These are phyloP conservation scores for Podila epicladia DNA, from an alignment of 192 early-diverging fungal genomes.

Conservation along the genomic window DNA sequence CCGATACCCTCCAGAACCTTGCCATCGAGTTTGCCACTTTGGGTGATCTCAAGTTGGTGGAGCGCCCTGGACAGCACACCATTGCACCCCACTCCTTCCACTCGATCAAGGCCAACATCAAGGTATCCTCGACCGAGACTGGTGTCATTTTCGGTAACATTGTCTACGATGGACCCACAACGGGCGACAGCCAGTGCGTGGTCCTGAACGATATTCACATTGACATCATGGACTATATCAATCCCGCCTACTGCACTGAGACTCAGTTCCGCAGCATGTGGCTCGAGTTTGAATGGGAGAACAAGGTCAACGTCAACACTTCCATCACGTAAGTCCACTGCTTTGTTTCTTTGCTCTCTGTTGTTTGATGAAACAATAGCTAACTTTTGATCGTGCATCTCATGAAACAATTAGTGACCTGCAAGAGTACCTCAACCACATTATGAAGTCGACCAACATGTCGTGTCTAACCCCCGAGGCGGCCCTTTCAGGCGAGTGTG, in stretches of 20 bases:
- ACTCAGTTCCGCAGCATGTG: conserved; percentile 98
- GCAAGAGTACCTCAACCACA: conserved; percentile 88
- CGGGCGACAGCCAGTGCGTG: conserved; percentile 91
- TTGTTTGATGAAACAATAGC: background rate
- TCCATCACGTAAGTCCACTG: conserved; percentile 77
- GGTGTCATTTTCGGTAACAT: conserved; percentile 99
- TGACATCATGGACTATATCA: conserved; percentile 99
- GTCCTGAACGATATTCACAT: conserved; percentile 98
- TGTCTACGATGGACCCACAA: conserved; percentile 96
- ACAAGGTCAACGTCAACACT: conserved; percentile 98
- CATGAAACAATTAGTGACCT: conserved; percentile 69
- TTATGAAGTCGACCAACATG: conserved; percentile 98
- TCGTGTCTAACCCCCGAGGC: conserved; percentile 96
- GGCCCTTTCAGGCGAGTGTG: conserved; percentile 93
- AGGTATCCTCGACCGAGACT: conserved; percentile 98
- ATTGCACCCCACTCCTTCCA: conserved; percentile 94
- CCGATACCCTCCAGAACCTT: conserved; percentile 94
- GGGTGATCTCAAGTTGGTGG: conserved; percentile 97
- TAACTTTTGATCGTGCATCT: background rate
- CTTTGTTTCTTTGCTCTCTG: background rate
- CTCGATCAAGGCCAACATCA: conserved; percentile 96
- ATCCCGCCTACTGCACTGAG: conserved; percentile 89
- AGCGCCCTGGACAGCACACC: conserved; percentile 89
- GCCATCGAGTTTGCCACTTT: conserved; percentile 99
- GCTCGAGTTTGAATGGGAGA: conserved; percentile 99